Conservation (phyloP, 306 rosid genomes). For the Hippophae rhamnoides region DNA sequence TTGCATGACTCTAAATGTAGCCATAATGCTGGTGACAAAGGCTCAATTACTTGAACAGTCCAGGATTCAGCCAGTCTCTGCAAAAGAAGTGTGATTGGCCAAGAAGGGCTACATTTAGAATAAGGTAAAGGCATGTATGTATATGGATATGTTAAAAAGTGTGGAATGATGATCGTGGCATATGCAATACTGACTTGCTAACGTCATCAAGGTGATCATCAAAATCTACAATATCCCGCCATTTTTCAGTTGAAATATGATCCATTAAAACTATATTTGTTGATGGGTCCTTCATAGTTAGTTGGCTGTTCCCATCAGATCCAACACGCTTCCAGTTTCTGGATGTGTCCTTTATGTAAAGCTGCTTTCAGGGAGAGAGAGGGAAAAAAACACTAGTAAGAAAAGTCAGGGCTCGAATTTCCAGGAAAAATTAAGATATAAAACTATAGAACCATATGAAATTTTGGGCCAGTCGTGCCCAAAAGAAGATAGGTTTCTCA, state of each 20-base stretch:
- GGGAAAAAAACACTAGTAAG: not conserved
- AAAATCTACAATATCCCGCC: conserved; percentile 69
- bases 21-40: conserved; percentile 11
- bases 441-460: not conserved
- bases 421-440: not conserved
- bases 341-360: conserved; percentile 69
- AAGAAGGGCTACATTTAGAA: conserved; percentile 1
- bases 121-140: not conserved
- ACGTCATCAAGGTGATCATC: conserved; percentile 94
- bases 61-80: conserved; percentile 97
- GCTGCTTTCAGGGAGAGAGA: conserved; percentile 32
- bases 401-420: not conserved
- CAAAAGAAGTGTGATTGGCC: not conserved
- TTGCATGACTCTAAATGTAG: conserved; percentile 4
- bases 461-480: too few relatives aligned
- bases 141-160: not conserved
- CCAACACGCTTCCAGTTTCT: conserved; percentile 73
- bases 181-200: conserved; percentile 52
- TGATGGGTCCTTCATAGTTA: conserved; percentile 65
- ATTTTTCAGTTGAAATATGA: conserved; percentile 67
- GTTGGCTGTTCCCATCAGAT: conserved; percentile 49
- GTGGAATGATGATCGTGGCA: not conserved
- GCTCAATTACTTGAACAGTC: conserved; percentile 57
- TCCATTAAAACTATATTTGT: conserved; percentile 76
- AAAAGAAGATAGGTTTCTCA: too few relatives aligned